Base-by-base conservation (phyloP, 192 early-diverging fungal genomes). In the Coemansia sp. region DNA sequence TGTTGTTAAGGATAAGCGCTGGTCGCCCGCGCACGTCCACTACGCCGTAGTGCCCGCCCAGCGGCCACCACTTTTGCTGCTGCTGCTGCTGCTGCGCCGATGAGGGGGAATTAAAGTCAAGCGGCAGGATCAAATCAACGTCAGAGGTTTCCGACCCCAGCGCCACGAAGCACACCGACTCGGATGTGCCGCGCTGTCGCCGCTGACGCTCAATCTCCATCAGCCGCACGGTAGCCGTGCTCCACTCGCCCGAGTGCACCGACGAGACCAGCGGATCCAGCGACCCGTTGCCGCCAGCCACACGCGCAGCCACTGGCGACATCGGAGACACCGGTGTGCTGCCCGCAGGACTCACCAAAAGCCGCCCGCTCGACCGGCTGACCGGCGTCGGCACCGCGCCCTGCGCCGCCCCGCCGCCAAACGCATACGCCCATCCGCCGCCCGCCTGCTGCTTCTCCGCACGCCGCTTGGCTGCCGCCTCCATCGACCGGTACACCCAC, bases 241-340 rank as follows among this genome's bases (percentile, higher is more conserved):
- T 63, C n/a, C 53, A 44, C 45, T 77, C 74, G 46, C 67, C 74
- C 0, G 74, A 67, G 12, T 77, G 74, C 55, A 71, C 74, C n/a
- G 74, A 71, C 8, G 67, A 44, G n/a, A 77, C 64, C 40, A 67
- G 43, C 15, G 57, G 14, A 4, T 77, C 74, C 42, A 77, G 34
- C 2, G 64, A 54, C 4, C 74, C 64, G 39, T 54, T 66, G 22
- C 65, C 61, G 19, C 61, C 61, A 1, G 43, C 53, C n/a, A 50
- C 24, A 2, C 40, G 19, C 21, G 47, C 14, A 15, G 8, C 30
- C 14, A 38, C 0, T 33, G 33, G 55, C 41, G 44, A 14, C 25
- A 12, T 18, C 46, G 30, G 19, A 17, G 5, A 12, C 24, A 37
- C 40, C 15, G 13, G 30, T 10, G 38, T 37, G n/a, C 34, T 12